A percentile compares a stretch with the other conserved stretches of the same genome.
Evolutionary conservation across 169 alveolate genomes (phyloP).

Genomic region (Plasmodium falciparum): DNA sequence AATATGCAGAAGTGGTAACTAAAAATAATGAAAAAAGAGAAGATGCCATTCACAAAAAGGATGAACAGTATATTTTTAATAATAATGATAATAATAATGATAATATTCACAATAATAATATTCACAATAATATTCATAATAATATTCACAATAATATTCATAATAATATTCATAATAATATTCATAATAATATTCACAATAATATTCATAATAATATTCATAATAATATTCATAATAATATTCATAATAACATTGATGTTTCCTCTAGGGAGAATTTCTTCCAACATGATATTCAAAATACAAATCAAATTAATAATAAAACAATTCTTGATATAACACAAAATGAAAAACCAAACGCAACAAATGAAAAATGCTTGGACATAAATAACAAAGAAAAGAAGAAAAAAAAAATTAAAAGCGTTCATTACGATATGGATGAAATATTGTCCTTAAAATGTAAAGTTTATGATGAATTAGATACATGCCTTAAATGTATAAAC

Average conservation of each 20-base stretch:
- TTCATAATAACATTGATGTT: too few relatives aligned
- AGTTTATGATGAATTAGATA: slow-evolving; percentile 16
- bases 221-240: not conserved
- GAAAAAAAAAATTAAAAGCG: slow-evolving; percentile 8
- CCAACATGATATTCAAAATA: slow-evolving; percentile 4
- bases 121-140: too few relatives aligned
- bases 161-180: too few relatives aligned
- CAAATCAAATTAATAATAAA: slow-evolving; percentile 5
- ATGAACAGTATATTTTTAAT: not conserved
- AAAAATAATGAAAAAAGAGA: not conserved
- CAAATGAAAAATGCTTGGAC: not conserved
- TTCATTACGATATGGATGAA: slow-evolving; percentile 24
- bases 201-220: too few relatives aligned
- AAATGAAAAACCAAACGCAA: not conserved
- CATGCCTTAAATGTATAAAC: slow-evolving; percentile 31
- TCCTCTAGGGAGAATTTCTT: too few relatives aligned
- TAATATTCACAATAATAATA: too few relatives aligned
- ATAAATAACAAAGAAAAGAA: not conserved
- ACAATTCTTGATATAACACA: not conserved
- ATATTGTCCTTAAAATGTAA: slow-evolving; percentile 31
- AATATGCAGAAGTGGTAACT: not conserved
- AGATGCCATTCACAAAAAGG: not conserved
- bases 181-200: too few relatives aligned
- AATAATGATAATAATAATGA: slow-evolving; percentile 2
- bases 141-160: too few relatives aligned